phyloP scores from a whole-genome alignment of 768 basidiomycete species.

The Rhizopogon vinicolor region DNA sequence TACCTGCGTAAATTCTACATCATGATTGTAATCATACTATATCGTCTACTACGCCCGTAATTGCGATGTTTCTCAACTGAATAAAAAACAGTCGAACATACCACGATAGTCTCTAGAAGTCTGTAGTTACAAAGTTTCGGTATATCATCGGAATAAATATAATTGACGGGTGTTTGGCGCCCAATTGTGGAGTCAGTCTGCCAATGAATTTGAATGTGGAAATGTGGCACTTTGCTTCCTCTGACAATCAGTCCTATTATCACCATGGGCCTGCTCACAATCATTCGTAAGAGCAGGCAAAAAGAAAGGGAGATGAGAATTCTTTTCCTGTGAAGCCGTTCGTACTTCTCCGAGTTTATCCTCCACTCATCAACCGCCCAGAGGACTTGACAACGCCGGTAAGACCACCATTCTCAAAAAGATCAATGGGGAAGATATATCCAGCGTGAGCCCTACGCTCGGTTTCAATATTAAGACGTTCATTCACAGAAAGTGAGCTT shows the following conservation, averaged over 20 bases:
- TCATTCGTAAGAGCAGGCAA: conserved; percentile 92
- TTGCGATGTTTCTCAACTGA: not conserved
- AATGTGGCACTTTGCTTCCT: not conserved
- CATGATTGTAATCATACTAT: not conserved
- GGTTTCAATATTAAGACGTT: conserved; percentile 99
- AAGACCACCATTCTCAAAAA: conserved; percentile 98
- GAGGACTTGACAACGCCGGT: conserved; percentile 96
- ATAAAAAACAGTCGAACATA: not conserved
- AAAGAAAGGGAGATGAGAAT: conserved; percentile 98
- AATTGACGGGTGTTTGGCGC: not conserved
- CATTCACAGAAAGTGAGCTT: conserved; percentile 74
- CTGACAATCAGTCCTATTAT: conserved; percentile 1
- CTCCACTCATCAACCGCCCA: conserved; percentile 30
- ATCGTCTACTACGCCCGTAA: too few relatives aligned
- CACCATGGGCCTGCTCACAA: conserved; percentile 88
- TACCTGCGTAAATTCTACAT: not conserved
- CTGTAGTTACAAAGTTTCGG: too few relatives aligned
- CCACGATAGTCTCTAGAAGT: not conserved
- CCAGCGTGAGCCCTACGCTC: conserved; percentile 84
- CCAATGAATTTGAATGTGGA: not conserved
- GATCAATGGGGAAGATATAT: conserved; percentile 88
- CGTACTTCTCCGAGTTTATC: conserved; percentile 3
- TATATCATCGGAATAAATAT: not conserved
- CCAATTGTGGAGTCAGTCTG: not conserved
- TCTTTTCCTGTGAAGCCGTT: conserved; percentile 71